Base-by-base conservation (phyloP, 23 red algal genomes). In the Pyropia yezoensis region DNA sequence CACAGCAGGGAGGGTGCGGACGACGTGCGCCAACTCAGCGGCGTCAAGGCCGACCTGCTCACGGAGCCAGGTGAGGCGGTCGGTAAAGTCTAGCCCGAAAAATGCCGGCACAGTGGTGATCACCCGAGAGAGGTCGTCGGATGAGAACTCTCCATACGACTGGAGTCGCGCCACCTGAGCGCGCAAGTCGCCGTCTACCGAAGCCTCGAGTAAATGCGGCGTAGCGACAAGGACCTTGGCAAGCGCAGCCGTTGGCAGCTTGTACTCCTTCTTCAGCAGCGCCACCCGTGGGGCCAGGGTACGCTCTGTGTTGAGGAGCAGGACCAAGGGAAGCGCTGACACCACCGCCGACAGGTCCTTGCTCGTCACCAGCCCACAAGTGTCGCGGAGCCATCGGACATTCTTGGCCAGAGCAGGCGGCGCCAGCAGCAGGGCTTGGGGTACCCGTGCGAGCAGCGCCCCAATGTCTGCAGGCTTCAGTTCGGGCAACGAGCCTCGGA, bases 41-140 rank as follows among this genome's bases (percentile, higher is more conserved):
- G 69, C 57, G 34, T 29, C 52, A n/a, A 88, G 66, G 7, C 83
- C 83, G 16, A 78, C 73, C 15, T 71, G 59, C 45, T 88, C 83
- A 16, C 64, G 61, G 16, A 88, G 50, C 65, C 71, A 88, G 13
- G 72, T 28, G 16, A 88, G 66, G 12, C 65, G 71, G 27, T 88
- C 65, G 16, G 77, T 45, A 21, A 73, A 25, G 68, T 88, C 65
- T 17, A 66, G 29, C 23, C 47, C 74, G 13, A 88, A 50, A 24
- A 88, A 30, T 1, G 27, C 29, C 14, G 83, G 83, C 45, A 79
- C 63, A 25, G 69, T 79, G 23, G 76, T n/a, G 21, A 88, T 17
- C 9, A 77, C 54, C 18, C 54, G 11, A 8, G 74, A 33, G 8
- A 88, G 50, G 22, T 63, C 29, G 12, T 79, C 74, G 13, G 55